These are phyloP conservation scores for Thielaviopsis musarum DNA, from an alignment of 2,329 filamentous ascomycete genomes.

Conservation along the genomic window DNA sequence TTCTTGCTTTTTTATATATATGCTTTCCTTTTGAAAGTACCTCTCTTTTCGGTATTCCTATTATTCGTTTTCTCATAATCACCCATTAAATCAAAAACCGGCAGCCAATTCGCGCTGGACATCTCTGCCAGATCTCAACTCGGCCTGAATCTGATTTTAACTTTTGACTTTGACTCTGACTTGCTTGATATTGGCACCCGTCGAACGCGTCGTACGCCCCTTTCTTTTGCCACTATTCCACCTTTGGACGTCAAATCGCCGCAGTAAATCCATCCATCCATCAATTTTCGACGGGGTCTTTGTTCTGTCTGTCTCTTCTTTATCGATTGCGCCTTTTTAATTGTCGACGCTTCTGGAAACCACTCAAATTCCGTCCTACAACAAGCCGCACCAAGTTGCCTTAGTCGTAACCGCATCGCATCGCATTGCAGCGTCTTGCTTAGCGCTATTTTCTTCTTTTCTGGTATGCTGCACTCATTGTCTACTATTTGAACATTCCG, in stretches of 20 bases:
- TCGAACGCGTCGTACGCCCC: constrained; percentile 4
- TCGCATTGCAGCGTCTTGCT: background rate
- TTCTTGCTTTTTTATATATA: background rate
- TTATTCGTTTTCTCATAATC: background rate
- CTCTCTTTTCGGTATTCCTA: background rate
- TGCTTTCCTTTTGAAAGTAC: background rate
- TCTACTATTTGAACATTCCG: background rate
- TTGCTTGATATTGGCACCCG: background rate
- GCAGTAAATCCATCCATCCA: background rate
- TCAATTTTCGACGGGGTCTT: background rate
- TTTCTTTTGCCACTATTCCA: constrained; percentile 6
- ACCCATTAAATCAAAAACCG: too few species aligned
- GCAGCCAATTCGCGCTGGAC: background rate
- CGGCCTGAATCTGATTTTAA: background rate
- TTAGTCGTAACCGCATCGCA: background rate
- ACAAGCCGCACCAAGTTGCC: background rate
- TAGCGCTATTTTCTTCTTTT: background rate
- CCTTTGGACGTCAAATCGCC: background rate
- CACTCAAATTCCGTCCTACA: background rate
- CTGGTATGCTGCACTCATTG: background rate
- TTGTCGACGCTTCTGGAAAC: background rate
- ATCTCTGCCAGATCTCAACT: background rate
- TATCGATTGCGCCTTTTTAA: background rate
- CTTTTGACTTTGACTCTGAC: background rate
- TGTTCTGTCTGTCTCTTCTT: background rate